phyloP scores from a whole-genome alignment of 2,329 filamentous ascomycete species.

The Aspergillus chevalieri region DNA sequence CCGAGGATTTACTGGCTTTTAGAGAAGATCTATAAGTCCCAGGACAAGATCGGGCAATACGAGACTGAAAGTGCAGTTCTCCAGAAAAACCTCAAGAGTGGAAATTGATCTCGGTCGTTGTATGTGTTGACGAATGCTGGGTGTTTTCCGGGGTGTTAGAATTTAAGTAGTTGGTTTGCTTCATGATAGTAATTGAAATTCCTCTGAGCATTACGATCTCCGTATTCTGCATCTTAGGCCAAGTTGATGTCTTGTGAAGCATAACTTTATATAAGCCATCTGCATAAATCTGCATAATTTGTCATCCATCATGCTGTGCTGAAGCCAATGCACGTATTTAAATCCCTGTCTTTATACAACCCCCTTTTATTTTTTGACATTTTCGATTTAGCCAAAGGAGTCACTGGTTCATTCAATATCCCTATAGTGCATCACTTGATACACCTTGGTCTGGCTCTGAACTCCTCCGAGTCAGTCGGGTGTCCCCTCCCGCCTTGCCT shows the following conservation, averaged over 20 bases:
- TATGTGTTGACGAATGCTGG: background rate
- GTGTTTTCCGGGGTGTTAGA: background rate
- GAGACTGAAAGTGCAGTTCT: slow-evolving; percentile 65
- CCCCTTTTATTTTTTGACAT: background rate
- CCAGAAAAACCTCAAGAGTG: slow-evolving; percentile 62
- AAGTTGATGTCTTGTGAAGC: too few relatives aligned
- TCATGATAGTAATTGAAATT: background rate
- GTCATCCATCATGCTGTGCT: background rate
- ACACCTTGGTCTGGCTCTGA: background rate
- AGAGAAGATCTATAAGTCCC: slow-evolving; percentile 64
- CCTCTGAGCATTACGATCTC: too few relatives aligned
- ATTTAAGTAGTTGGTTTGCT: background rate
- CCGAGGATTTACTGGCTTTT: slow-evolving; percentile 67
- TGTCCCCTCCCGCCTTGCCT: background rate
- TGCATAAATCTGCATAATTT: background rate
- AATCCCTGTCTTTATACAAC: background rate
- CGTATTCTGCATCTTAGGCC: too few relatives aligned
- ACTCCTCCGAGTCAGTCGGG: background rate
- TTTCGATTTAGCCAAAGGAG: too few relatives aligned
- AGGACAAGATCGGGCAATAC: slow-evolving; percentile 65
- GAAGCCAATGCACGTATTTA: background rate
- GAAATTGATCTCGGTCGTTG: slow-evolving; percentile 35
- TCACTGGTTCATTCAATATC: too few relatives aligned
- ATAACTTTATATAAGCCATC: too few relatives aligned
- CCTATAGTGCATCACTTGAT: too few relatives aligned